Conservation (phyloP, 164 flowering plant genomes). For the Kalanchoe fedtschenkoi region DNA sequence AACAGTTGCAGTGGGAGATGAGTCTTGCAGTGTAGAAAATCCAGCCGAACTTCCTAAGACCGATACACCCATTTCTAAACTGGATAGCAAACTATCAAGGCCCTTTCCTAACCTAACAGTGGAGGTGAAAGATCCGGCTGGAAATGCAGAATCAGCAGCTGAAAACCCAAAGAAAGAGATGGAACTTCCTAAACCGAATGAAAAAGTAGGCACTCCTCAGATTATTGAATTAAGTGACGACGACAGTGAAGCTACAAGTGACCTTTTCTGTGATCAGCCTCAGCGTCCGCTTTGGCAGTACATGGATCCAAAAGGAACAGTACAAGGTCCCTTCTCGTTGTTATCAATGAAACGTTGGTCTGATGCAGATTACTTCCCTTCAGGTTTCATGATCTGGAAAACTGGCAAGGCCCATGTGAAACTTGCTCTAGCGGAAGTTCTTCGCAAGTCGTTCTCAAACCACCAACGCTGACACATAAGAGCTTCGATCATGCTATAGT, state of each 20-base stretch:
- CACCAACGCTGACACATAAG: not conserved
- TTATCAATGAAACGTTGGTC: constrained; percentile 20
- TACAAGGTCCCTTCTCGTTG: constrained; percentile 29
- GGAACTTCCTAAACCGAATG: not conserved
- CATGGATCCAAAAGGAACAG: constrained; percentile 27
- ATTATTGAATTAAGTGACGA: constrained; percentile 27
- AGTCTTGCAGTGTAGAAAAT: no score
- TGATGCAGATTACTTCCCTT: constrained; percentile 23
- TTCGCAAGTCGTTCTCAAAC: not conserved
- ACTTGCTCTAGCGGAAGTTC: constrained; percentile 11
- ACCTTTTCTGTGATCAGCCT: not conserved
- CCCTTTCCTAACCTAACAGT: not conserved
- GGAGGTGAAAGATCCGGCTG: not conserved
- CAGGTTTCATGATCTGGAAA: constrained; percentile 34
- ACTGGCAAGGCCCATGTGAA: constrained; percentile 13
- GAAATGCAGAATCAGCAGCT: not conserved
- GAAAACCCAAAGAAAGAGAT: not conserved
- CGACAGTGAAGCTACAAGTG: constrained; percentile 17
- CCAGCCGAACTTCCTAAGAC: no score
- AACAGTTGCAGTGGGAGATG: no score
- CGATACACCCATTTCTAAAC: not conserved
- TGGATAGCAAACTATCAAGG: not conserved
- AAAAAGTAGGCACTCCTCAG: not conserved
- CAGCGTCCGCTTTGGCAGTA: constrained; percentile 22
- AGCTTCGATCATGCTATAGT: not conserved